These are phyloP conservation scores for Rhododendron ovatum DNA, from an alignment of 148 eudicot species.

Conservation along the genomic window DNA sequence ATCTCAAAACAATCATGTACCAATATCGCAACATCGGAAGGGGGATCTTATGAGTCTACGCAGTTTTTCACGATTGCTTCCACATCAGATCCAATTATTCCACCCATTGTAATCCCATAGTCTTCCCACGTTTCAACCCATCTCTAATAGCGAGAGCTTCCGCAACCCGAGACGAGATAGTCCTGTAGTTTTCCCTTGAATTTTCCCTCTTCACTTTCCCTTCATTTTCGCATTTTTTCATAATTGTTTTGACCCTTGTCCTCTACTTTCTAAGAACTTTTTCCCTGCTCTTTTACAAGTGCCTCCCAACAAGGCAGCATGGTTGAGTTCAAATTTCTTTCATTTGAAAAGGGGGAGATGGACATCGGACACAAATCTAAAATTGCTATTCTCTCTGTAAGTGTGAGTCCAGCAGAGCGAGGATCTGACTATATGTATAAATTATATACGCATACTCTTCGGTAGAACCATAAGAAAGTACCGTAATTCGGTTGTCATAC, in stretches of 20 bases:
- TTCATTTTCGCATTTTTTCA: neutral
- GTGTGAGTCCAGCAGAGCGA: neutral
- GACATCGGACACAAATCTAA: too few species aligned
- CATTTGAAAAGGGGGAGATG: neutral
- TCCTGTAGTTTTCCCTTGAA: neutral
- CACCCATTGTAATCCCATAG: too few species aligned
- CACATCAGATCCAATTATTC: too few species aligned
- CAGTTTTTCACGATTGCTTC: too few species aligned
- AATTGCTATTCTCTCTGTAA: neutral
- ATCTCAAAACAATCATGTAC: too few species aligned
- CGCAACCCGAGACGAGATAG: neutral
- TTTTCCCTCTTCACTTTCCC: neutral
- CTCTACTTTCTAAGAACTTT: neutral
- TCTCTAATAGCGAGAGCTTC: too few species aligned
- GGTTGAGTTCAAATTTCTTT: neutral
- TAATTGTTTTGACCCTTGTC: neutral
- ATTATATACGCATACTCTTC: neutral
- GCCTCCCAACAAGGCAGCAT: slow-evolving; percentile 3
- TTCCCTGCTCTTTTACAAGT: neutral
- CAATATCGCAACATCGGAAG: too few species aligned
- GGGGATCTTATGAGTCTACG: too few species aligned
- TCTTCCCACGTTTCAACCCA: too few species aligned
- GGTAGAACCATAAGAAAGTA: neutral
- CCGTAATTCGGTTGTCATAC: neutral
- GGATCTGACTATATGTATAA: neutral